A percentile compares a stretch with the other conserved stretches of the same genome.
Evolutionary conservation across 169 alveolate species (phyloP).

Genomic region (Plasmodium relictum): DNA sequence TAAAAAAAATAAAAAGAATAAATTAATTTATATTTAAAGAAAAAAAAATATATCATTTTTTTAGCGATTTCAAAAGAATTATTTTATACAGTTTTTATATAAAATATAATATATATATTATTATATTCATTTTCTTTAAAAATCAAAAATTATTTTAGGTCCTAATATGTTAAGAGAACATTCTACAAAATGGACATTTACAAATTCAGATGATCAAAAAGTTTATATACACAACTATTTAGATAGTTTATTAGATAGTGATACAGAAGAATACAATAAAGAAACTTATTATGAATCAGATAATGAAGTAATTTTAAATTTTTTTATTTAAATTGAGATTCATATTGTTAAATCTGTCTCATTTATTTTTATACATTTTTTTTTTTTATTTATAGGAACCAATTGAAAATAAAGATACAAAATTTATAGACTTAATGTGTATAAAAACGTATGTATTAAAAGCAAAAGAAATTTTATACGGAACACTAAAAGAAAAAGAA

Average conservation of each 20-base stretch:
- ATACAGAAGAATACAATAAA: not conserved
- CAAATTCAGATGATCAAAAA: not conserved
- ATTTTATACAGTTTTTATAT: too few species aligned
- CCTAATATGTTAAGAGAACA: too few species aligned
- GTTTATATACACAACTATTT: constrained; percentile 8
- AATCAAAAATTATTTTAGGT: too few species aligned
- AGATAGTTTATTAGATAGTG: constrained; percentile 49
- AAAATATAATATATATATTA: too few species aligned
- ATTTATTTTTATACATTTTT: not conserved
- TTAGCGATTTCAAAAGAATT: too few species aligned
- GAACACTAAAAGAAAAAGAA: not conserved
- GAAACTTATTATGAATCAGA: not conserved
- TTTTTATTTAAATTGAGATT: not conserved
- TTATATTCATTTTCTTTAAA: too few species aligned
- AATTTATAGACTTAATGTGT: constrained; percentile 6
- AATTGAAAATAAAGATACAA: not conserved
- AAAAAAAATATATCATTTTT: too few species aligned
- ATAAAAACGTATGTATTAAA: constrained; percentile 24
- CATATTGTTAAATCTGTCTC: not conserved
- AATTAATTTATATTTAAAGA: too few species aligned
- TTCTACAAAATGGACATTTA: not conserved
- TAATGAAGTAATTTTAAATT: not conserved
- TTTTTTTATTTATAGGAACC: not conserved
- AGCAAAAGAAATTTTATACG: constrained; percentile 11
- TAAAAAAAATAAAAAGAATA: too few species aligned